Evolutionary conservation across 345 rosid species (phyloP).

Genomic region (Arabidopsis suecica): DNA sequence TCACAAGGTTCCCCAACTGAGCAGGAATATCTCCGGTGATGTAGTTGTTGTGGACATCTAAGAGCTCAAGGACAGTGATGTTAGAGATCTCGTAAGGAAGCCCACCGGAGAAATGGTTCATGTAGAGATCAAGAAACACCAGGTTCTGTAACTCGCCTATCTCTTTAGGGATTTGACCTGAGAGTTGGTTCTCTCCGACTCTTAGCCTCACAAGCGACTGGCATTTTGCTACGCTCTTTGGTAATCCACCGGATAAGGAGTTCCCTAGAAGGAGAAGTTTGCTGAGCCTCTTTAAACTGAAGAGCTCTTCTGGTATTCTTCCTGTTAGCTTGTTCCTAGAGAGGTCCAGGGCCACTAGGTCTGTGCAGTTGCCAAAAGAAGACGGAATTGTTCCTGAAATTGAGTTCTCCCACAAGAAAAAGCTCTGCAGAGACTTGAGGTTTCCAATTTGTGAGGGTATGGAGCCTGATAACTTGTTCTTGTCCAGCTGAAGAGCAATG

Average conservation of each 20-base stretch:
- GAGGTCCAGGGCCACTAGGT: slow-evolving; percentile 77
- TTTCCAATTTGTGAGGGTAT: slow-evolving; percentile 80
- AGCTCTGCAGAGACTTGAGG: slow-evolving; percentile 76
- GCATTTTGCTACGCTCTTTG: slow-evolving; percentile 68
- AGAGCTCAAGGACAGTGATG: slow-evolving; percentile 78
- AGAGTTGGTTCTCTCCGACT: slow-evolving; percentile 92
- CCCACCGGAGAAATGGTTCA: slow-evolving; percentile 83
- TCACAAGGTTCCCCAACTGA: slow-evolving; percentile 87
- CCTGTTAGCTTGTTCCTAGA: slow-evolving; percentile 91
- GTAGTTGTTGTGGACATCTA: slow-evolving; percentile 90
- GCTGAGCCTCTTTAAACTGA: slow-evolving; percentile 81
- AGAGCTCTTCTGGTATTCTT: slow-evolving; percentile 81
- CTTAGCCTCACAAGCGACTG: slow-evolving; percentile 86
- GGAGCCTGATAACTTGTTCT: slow-evolving; percentile 78
- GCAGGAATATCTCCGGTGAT: slow-evolving; percentile 76
- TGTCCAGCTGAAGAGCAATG: slow-evolving; percentile 90
- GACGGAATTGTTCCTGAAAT: slow-evolving; percentile 85
- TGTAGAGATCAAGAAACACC: slow-evolving; percentile 88
- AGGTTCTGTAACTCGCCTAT: slow-evolving; percentile 88
- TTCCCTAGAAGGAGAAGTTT: slow-evolving; percentile 96
- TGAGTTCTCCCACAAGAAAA: slow-evolving; percentile 91
- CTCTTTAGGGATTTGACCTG: slow-evolving; percentile 83
- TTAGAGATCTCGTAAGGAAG: slow-evolving; percentile 80
- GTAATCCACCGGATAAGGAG: slow-evolving; percentile 72
- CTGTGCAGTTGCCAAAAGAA: slow-evolving; percentile 86